Evolutionary conservation across 495 filamentous ascomycete species (phyloP).

Genomic region (Alectoria sarmentosa): DNA sequence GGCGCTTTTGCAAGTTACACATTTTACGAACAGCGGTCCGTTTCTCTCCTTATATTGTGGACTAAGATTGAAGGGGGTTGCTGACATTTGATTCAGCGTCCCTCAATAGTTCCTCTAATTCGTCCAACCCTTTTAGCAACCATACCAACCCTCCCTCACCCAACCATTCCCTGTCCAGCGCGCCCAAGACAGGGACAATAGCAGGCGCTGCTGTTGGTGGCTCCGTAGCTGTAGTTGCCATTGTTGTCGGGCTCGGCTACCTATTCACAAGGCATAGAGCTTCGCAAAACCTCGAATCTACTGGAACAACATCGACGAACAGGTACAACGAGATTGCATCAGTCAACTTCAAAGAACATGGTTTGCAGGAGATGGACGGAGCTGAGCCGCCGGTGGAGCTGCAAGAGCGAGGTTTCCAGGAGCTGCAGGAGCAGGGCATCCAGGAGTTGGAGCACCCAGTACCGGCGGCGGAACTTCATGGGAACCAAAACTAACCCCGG

Average conservation of each 20-base stretch:
- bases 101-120: not conserved
- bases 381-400: not conserved
- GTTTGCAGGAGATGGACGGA: not conserved
- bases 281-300: not conserved
- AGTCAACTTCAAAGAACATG: not conserved
- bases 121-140: not conserved
- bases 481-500: not conserved
- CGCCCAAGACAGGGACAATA: constrained; percentile 13
- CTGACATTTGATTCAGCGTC: not conserved
- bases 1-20: constrained; percentile 9
- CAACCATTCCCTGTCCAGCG: no score
- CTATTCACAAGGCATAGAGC: constrained; percentile 6
- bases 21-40: constrained; percentile 2
- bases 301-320: not conserved
- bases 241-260: not conserved
- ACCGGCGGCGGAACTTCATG: not conserved
- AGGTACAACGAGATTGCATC: not conserved
- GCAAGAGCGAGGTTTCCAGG: not conserved
- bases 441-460: not conserved
- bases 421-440: not conserved
- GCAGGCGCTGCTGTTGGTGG: constrained; percentile 19
- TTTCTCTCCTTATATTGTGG: not conserved
- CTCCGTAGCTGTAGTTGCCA: not conserved
- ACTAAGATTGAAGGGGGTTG: no score
- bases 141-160: not conserved